Conservation (phyloP, 257 asterid genomes). For the Capsicum rhomboideum region DNA sequence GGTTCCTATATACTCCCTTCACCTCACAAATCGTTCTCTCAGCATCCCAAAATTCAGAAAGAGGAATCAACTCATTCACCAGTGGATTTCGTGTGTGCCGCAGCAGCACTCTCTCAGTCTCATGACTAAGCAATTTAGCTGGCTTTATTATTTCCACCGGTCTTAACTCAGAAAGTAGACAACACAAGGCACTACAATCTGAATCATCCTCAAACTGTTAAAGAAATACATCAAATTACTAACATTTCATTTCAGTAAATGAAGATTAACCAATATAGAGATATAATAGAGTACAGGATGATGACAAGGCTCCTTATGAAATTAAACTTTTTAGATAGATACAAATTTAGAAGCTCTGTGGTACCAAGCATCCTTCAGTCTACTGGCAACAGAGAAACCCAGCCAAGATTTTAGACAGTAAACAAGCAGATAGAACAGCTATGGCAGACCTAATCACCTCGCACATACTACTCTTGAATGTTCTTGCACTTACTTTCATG, state of each 20-base stretch:
- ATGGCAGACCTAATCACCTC: not conserved
- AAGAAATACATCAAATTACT: constrained; percentile 3
- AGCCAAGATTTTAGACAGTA: not conserved
- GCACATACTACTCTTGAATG: not conserved
- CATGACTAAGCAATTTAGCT: constrained; percentile 73
- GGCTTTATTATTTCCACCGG: constrained; percentile 95
- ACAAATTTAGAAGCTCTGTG: not conserved
- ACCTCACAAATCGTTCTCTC: constrained; percentile 72
- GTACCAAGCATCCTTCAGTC: not conserved
- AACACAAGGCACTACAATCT: constrained; percentile 79
- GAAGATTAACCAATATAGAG: not conserved
- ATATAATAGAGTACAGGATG: not conserved
- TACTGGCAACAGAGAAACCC: not conserved
- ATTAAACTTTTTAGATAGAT: not conserved
- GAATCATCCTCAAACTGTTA: constrained; percentile 88
- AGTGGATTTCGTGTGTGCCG: constrained; percentile 79
- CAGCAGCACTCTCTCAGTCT: constrained; percentile 69
- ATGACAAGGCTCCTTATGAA: not conserved
- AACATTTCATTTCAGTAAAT: not conserved
- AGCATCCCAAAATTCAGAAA: constrained; percentile 92
- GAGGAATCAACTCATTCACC: constrained; percentile 76
- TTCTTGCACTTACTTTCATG: not conserved
- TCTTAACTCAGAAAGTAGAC: constrained; percentile 81
- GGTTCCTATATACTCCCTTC: constrained; percentile 34
- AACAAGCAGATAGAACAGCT: not conserved